phyloP scores from a whole-genome alignment of 192 early-diverging fungal species.

The Coemansia sp. region DNA sequence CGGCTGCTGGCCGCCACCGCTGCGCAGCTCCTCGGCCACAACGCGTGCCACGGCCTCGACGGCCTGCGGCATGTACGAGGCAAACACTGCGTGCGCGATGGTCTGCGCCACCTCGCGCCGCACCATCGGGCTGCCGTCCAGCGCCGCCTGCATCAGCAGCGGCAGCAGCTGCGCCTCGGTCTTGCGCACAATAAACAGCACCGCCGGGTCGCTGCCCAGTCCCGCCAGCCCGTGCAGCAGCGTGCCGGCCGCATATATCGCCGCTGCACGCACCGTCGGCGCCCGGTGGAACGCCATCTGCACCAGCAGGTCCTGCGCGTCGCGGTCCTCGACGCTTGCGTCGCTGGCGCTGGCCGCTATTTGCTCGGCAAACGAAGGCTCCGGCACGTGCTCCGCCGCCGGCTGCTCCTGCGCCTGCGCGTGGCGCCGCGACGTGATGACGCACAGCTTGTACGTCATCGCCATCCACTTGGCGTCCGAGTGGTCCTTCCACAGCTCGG shows the following conservation, averaged over 20 bases:
- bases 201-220: slow-evolving; percentile 59
- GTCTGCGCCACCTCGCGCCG: slow-evolving; percentile 80
- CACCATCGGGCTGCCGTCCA: slow-evolving; percentile 88
- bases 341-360: slow-evolving; percentile 42
- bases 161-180: slow-evolving; percentile 62
- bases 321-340: slow-evolving; percentile 35
- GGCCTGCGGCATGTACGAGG: slow-evolving; percentile 62
- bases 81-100: slow-evolving; percentile 70
- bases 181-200: slow-evolving; percentile 69
- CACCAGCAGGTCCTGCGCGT: slow-evolving; percentile 39
- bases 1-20: slow-evolving; percentile 6
- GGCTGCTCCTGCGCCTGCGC: slow-evolving; percentile 11
- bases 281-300: slow-evolving; percentile 20
- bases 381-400: neutral
- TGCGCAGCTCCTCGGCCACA: slow-evolving; percentile 47
- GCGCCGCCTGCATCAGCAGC: slow-evolving; percentile 56
- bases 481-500: slow-evolving; percentile 79
- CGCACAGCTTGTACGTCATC: slow-evolving; percentile 61
- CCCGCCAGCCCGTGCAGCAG: slow-evolving; percentile 70
- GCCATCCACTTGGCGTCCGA: slow-evolving; percentile 59
- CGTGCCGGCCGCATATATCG: slow-evolving; percentile 72
- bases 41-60: slow-evolving; percentile 62
- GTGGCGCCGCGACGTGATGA: slow-evolving; percentile 59
- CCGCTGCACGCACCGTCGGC: slow-evolving; percentile 79
- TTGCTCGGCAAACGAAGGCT: slow-evolving; percentile 45